Evolutionary conservation across 208 protist species (phyloP).

Genomic region (Trypanosoma cruzi): DNA sequence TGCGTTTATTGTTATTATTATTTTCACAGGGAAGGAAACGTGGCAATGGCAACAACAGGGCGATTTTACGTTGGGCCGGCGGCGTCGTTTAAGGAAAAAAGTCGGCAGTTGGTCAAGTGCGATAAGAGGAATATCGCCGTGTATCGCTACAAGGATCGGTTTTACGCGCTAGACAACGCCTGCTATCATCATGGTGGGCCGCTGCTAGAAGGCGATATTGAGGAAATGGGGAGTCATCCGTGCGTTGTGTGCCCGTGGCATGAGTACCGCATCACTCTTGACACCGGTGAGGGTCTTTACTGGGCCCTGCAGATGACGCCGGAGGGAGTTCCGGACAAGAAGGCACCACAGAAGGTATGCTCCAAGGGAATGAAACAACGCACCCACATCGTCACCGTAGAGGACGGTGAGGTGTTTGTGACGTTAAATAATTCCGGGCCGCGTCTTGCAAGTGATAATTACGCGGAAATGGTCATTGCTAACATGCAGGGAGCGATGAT

Average conservation of each 20-base stretch:
- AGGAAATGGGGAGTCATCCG: conserved; percentile 86
- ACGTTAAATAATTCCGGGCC: conserved; percentile 52
- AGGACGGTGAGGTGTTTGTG: conserved; percentile 72
- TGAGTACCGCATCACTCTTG: conserved; percentile 87
- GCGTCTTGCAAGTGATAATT: conserved; percentile 67
- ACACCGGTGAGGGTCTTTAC: conserved; percentile 91
- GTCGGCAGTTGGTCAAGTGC: conserved; percentile 76
- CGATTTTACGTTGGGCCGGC: conserved; percentile 25
- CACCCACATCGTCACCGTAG: conserved; percentile 56
- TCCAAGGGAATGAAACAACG: conserved; percentile 91
- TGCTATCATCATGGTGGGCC: conserved; percentile 93
- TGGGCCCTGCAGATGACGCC: conserved; percentile 55
- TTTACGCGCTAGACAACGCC: conserved; percentile 92
- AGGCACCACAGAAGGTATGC: conserved; percentile 38
- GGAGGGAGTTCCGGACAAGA: conserved; percentile 30
- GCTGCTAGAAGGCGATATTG: conserved; percentile 89
- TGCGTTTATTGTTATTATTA: background rate
- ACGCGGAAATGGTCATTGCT: conserved; percentile 75
- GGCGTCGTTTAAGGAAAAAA: conserved; percentile 35
- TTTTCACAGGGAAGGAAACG: background rate
- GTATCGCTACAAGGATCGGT: conserved; percentile 49
- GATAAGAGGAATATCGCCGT: conserved; percentile 87
- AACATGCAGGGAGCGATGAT: conserved; percentile 59
- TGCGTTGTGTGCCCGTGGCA: conserved; percentile 94
- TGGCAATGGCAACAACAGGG: conserved; percentile 9